Evolutionary conservation across 1,139 yeast species (phyloP), one percentile per base, ranked within the genome.

Genomic region (Schizosaccharomyces versatilis): DNA sequence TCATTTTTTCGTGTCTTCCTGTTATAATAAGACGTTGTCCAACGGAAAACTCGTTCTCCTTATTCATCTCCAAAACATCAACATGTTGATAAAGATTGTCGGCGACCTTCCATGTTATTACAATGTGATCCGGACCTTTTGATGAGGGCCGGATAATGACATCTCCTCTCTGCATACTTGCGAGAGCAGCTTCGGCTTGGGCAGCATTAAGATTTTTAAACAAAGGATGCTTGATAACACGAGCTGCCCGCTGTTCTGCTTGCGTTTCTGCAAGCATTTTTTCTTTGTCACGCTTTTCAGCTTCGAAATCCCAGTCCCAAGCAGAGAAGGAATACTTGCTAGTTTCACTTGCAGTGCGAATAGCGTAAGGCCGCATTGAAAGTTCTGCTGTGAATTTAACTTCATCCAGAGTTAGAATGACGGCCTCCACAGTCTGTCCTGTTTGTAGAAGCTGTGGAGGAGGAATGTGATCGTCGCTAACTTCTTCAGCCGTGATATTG

Each of bases 81-180:
- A 93, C 72, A 66, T 90, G 97, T 66, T 93, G 98, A 69, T 82
- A 93, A 60, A 90, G 71, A 65, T 81, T 83, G 63, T 84, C 90
- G 58, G 85, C 90, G 44, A 93, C 88, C 66, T 90, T 90, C 97
- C 98, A 90, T 0, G 99, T 90, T 47, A 88, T 82, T 1, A 95
- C 88, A 62, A 90, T 74, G 67, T 79, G 95, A 60, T 84, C 83
- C 49, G 78, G 74, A 41, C 98, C 98, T 59, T 81, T 79, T 7
- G 95, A 84, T 0, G 96, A 86, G 9, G 97, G 98, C 62, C 99
- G 78, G 57, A 90, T 84, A 39, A 93, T 94, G 69, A 86, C 78
- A 63, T 85, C 95, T 54, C 99, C 99, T 58, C 88, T 81, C 52
- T 80, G 78, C 66, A 83, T 77, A 14, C 95, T 84, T 10, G 96